Conservation (phyloP, 2,329 filamentous ascomycete species). For the Trichoderma sp. region DNA sequence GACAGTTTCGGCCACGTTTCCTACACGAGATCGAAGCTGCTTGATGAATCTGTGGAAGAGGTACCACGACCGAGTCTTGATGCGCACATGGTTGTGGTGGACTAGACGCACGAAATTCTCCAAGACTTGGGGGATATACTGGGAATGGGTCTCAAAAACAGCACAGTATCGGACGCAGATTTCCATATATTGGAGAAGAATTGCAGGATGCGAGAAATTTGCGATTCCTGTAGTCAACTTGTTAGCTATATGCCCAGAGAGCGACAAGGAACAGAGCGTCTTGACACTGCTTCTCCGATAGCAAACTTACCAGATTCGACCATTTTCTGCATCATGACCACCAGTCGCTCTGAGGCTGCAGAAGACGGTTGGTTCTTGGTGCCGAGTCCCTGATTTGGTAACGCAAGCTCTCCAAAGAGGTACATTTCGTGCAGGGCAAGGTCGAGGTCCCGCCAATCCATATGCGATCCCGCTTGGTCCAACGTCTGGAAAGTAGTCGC, state of each 20-base stretch:
- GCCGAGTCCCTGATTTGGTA: conserved; percentile 83
- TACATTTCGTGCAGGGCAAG: conserved; percentile 94
- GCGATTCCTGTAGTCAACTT: conserved; percentile 62
- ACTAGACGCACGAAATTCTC: conserved; percentile 90
- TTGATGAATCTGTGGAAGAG: conserved; percentile 91
- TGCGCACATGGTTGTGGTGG: conserved; percentile 82
- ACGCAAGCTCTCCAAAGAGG: conserved; percentile 89
- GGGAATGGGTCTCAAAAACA: conserved; percentile 83
- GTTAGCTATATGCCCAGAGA: conserved; percentile 25
- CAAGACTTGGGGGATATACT: conserved; percentile 80
- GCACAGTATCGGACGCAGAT: conserved; percentile 91
- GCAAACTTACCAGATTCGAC: conserved; percentile 74
- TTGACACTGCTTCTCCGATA: background rate
- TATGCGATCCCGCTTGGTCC: conserved; percentile 66
- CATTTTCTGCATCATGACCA: conserved; percentile 94
- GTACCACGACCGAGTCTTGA: conserved; percentile 93
- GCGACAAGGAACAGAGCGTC: background rate
- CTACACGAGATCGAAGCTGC: conserved; percentile 78
- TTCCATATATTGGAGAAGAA: conserved; percentile 96
- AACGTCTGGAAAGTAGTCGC: conserved; percentile 81
- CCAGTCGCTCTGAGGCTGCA: conserved; percentile 74
- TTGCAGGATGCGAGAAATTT: conserved; percentile 82
- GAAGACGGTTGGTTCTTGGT: conserved; percentile 79
- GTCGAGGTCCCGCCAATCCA: conserved; percentile 95
- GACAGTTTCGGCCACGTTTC: conserved; percentile 85